A percentile compares a stretch with the other conserved stretches of the same genome.
Conservation (phyloP, 129 eudicot genomes). For the Pseudognaphalium luteoalbum region DNA sequence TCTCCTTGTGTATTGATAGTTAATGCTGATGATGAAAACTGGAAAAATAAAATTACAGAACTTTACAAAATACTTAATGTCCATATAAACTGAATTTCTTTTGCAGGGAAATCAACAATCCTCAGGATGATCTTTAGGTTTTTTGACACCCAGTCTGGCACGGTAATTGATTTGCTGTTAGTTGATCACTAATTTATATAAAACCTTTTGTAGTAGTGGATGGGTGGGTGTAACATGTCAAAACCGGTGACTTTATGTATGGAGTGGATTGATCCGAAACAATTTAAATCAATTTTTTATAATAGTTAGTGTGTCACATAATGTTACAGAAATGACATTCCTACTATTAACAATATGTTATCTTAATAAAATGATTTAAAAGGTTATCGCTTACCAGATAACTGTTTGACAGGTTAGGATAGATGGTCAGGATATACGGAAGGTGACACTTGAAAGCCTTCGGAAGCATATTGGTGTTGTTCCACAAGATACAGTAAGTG, state of each 20-base stretch:
- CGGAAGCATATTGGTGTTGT: constrained; percentile 88
- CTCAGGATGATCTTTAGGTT: constrained; percentile 91
- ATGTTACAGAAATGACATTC: neutral
- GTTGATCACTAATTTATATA: neutral
- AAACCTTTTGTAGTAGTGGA: neutral
- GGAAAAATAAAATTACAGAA: neutral
- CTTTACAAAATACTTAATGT: constrained; percentile 11
- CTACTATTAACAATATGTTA: neutral
- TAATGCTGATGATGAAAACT: neutral
- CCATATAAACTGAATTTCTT: constrained; percentile 18
- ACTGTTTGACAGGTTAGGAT: constrained; percentile 61
- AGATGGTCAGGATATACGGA: constrained; percentile 86
- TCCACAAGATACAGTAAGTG: constrained; percentile 95
- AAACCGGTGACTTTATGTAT: neutral
- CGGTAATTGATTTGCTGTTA: constrained; percentile 46
- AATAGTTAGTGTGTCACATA: constrained; percentile 6
- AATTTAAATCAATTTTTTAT: neutral
- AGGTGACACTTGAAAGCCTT: constrained; percentile 81
- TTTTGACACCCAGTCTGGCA: constrained; percentile 78
- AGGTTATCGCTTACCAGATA: constrained; percentile 12
- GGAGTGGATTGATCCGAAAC: neutral
- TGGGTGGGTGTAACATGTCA: neutral
- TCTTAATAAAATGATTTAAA: neutral
- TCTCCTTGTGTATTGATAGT: neutral
- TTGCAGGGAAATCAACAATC: constrained; percentile 93